Percentiles rank a stretch among this genome's conserved stretches.
These are phyloP conservation scores for Mycena albidolilacea DNA, from an alignment of 768 basidiomycete genomes.

Conservation along the genomic window DNA sequence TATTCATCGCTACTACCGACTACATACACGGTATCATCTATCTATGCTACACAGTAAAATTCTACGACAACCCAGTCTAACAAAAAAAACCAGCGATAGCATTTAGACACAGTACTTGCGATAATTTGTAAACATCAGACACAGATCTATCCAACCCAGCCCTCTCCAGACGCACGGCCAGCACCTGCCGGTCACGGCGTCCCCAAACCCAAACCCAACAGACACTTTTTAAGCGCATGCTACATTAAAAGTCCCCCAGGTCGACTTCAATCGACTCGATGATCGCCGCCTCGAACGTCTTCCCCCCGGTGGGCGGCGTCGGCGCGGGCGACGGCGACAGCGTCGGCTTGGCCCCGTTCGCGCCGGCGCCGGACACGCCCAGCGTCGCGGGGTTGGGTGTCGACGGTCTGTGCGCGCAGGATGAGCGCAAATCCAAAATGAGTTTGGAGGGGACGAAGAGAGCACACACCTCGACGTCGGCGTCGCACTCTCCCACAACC, in stretches of 20 bases:
- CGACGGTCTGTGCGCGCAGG: conserved; percentile 57
- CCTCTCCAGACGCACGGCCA: no score
- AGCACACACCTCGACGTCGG: conserved; percentile 73
- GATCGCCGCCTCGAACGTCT: conserved; percentile 37
- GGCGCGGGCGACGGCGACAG: conserved; percentile 15
- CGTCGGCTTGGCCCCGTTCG: neutral
- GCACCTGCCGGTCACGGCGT: no score
- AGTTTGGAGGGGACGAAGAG: neutral
- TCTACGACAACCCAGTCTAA: no score
- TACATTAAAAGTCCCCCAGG: conserved; percentile 38
- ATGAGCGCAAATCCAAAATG: conserved; percentile 11
- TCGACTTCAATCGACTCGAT: conserved; percentile 47
- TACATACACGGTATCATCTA: neutral
- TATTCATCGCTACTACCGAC: conserved; percentile 14
- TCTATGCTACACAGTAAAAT: conserved; percentile 5
- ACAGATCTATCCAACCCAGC: neutral
- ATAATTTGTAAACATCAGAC: neutral
- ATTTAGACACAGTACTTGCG: neutral
- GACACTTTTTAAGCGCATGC: neutral
- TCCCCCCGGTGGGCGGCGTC: conserved; percentile 2
- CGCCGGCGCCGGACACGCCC: neutral
- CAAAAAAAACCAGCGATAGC: no score
- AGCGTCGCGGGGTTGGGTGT: conserved; percentile 63
- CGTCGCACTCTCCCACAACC: conserved; percentile 65
- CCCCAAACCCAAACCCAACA: no score